Evolutionary conservation across 768 basidiomycete genomes (phyloP).

Genomic region (Podaxis sp.): DNA sequence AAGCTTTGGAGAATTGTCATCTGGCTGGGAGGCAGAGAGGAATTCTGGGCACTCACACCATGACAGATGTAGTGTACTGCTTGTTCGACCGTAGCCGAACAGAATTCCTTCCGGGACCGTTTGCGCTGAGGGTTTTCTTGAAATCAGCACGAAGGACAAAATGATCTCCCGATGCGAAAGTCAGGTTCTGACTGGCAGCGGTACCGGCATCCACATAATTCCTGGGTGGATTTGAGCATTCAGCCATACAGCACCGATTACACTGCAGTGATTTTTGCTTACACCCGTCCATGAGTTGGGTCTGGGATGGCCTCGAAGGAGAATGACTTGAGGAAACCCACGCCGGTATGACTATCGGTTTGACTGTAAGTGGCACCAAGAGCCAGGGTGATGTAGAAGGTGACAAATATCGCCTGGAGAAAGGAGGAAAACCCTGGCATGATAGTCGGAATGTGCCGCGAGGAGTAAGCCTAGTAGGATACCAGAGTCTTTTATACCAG

Average conservation of each 20-base stretch:
- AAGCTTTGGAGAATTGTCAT: conserved; percentile 22
- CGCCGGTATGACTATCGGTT: conserved; percentile 42
- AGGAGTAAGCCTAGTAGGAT: not conserved
- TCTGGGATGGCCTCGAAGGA: conserved; percentile 39
- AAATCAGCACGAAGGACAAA: conserved; percentile 58
- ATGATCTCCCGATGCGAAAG: conserved; percentile 48
- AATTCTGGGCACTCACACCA: conserved; percentile 37
- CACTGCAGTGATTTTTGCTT: not conserved
- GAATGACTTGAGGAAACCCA: conserved; percentile 49
- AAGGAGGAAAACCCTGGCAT: not conserved
- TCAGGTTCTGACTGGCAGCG: conserved; percentile 53
- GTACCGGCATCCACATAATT: conserved; percentile 47
- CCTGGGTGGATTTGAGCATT: conserved; percentile 20
- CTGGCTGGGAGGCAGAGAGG: not conserved
- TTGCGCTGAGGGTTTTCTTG: conserved; percentile 41
- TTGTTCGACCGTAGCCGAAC: conserved; percentile 55
- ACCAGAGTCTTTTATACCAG: not conserved
- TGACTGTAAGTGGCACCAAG: conserved; percentile 43
- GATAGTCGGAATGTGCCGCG: not conserved
- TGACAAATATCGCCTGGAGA: not conserved
- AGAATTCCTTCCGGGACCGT: conserved; percentile 56
- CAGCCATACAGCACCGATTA: not conserved
- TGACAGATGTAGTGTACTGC: conserved; percentile 49
- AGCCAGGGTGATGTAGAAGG: not conserved
- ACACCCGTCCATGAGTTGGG: not conserved